Evolutionary conservation across 768 basidiomycete genomes (phyloP), one percentile per base, ranked within the genome.

Genomic region (Lentinula detonsa): DNA sequence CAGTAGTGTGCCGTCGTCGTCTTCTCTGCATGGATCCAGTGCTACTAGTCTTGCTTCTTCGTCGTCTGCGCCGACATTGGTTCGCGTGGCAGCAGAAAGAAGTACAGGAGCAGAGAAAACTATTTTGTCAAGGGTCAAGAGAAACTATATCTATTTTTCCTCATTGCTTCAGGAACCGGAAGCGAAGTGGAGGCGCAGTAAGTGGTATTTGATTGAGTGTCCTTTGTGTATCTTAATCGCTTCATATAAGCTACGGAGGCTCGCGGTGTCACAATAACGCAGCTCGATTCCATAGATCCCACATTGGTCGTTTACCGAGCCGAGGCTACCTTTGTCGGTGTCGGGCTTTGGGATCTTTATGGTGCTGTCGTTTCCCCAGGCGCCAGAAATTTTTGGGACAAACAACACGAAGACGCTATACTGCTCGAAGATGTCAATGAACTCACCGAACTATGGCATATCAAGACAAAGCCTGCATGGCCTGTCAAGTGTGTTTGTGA

Each of bases 141-240:
- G 97, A 62, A 96, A 92, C 71, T 99, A 99, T 68, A 98, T 98
- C 57, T 98, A 98, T 73, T 98, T 99, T 72, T 95, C 95, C 1
- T 97, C 95, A 0, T 77, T 99, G 52, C 74, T 99, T 53, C 97
- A 98, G 72, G 96, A 98, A 68, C 97, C 97, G 0, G 95, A 98
- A 72, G 93, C 94, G 3, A 99, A 99, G 72, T 99, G 96, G 96
- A 87, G 87, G 69, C 80, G 87, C 68, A 91, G 91, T 93, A 72
- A 67, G 87, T 76, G 21, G 33, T 62, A 62, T n/a, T 65, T 43
- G 60, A 57, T 64, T 55, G 21, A n/a, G 34, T 33, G 9, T 33
- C 0, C 0, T 64, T 13, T 53, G 43, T 42, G 60, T 43, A 21
- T 39, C 28, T 34, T 42, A 64, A 34, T 62, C 52, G 59, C 35